phyloP scores from a whole-genome alignment of 768 basidiomycete genomes.

The Sarcodon sp. region DNA sequence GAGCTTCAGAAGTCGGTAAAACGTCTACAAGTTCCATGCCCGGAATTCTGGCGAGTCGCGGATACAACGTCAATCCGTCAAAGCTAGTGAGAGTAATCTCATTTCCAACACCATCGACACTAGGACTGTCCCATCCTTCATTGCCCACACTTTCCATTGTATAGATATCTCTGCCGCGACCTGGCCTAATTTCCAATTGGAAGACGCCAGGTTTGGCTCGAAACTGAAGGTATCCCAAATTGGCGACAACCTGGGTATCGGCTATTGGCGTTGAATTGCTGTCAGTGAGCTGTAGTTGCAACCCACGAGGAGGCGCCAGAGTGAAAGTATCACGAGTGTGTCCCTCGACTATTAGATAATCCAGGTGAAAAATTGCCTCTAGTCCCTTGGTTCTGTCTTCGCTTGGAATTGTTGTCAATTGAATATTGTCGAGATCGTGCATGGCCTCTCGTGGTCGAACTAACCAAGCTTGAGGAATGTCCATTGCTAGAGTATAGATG shows the following conservation, averaged over 20 bases:
- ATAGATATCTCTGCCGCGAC: slow-evolving; percentile 72
- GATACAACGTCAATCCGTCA: slow-evolving; percentile 83
- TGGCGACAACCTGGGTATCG: slow-evolving; percentile 89
- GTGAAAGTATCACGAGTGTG: slow-evolving; percentile 70
- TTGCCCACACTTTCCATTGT: slow-evolving; percentile 77
- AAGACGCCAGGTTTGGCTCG: slow-evolving; percentile 87
- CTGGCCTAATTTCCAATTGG: slow-evolving; percentile 69
- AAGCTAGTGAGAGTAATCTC: slow-evolving; percentile 80
- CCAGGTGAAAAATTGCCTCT: slow-evolving; percentile 75
- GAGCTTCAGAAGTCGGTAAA: slow-evolving; percentile 29
- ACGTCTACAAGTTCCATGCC: slow-evolving; percentile 84
- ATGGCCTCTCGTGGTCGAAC: slow-evolving; percentile 80
- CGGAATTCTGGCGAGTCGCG: slow-evolving; percentile 50
- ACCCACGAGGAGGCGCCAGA: slow-evolving; percentile 69
- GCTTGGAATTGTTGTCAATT: slow-evolving; percentile 51
- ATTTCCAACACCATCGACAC: slow-evolving; percentile 53
- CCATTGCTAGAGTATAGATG: slow-evolving; percentile 90
- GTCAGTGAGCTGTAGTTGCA: slow-evolving; percentile 72
- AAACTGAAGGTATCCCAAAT: slow-evolving; percentile 94
- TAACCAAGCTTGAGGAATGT: slow-evolving; percentile 86
- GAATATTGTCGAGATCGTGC: slow-evolving; percentile 94
- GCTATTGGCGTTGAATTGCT: slow-evolving; percentile 36
- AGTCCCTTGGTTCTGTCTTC: slow-evolving; percentile 41
- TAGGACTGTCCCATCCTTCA: slow-evolving; percentile 77
- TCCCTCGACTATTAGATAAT: slow-evolving; percentile 88